Evolutionary conservation across 2,329 filamentous ascomycete genomes (phyloP), one percentile per base, ranked within the genome.

Genomic region (Ceratocystis diversiconidia): DNA sequence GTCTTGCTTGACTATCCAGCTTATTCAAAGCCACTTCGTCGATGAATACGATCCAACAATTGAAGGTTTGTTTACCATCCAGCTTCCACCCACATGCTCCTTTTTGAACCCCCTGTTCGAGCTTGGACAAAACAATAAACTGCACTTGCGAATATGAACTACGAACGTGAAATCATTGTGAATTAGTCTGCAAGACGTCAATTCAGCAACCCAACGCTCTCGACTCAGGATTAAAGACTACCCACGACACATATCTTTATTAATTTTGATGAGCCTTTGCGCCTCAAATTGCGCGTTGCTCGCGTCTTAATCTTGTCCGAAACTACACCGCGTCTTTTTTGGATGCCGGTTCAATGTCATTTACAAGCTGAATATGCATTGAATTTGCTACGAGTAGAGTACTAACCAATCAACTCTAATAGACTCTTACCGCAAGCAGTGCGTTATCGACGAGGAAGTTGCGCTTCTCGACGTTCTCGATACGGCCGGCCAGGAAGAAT

Each of bases 381-480:
- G 15, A 2, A 10, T 52, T 25, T 28, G 12, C 3, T 43, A 28
- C 22, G 2, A 17, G 17, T 10, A 52, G 15, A 5, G 17, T 52
- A 57, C 64, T 65, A 62, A 65, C 28, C 25, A 8, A 19, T 22
- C 12, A 5, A 5, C 43, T 12, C n/a, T 44, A 4, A 17, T 5
- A 99, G 94, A 99, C 75, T 97, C 94, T 69, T 99, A 99, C 82
- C 91, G 94, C 80, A 99, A 99, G 87, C 94, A 97, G 83, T 97
- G 94, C 76, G 87, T 96, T 72, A 95, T 99, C 76, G 94, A 99
- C 75, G 94, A 97, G 72, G 94, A 99, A 79, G 91, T 96, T 71
- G 94, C 94, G 63, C 84, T 99, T 68, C 88, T 99, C 76, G 94
- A 99, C 77, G 94, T 99, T 69, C 87, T 97, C 75, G 94, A 99